phyloP scores from a whole-genome alignment of 805 yeast genomes.

The Cyberlindnera mississippiensis region DNA sequence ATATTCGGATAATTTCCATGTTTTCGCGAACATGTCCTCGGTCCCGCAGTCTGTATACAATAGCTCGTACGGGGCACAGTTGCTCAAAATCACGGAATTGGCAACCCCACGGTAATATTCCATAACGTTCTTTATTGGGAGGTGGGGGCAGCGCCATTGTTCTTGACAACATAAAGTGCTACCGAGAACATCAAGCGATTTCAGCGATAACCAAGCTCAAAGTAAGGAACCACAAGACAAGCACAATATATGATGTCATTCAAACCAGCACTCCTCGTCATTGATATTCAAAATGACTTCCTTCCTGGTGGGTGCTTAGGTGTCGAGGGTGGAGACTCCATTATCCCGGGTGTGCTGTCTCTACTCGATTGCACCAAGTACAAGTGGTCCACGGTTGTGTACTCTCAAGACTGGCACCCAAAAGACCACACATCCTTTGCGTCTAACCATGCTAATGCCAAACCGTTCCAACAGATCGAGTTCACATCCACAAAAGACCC shows the following conservation, averaged over 20 bases:
- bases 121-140: neutral
- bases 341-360: constrained; percentile 49
- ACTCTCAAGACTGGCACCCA: constrained; percentile 92
- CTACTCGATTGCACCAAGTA: constrained; percentile 38
- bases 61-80: too few species aligned
- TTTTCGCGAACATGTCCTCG: neutral
- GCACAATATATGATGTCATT: constrained; percentile 6
- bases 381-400: constrained; percentile 61
- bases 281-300: constrained; percentile 87
- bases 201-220: too few species aligned
- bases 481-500: constrained; percentile 48
- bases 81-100: too few species aligned
- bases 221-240: neutral
- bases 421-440: constrained; percentile 78
- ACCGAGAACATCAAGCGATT: neutral
- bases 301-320: constrained; percentile 82
- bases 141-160: neutral
- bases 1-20: neutral
- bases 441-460: constrained; percentile 45
- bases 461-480: constrained; percentile 47
- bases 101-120: too few species aligned
- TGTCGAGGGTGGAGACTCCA: constrained; percentile 56
- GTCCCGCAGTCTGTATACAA: too few species aligned
- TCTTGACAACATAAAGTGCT: neutral
- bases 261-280: constrained; percentile 58